phyloP scores from a whole-genome alignment of 148 eudicot species.

The Camellia lanceoleosa region DNA sequence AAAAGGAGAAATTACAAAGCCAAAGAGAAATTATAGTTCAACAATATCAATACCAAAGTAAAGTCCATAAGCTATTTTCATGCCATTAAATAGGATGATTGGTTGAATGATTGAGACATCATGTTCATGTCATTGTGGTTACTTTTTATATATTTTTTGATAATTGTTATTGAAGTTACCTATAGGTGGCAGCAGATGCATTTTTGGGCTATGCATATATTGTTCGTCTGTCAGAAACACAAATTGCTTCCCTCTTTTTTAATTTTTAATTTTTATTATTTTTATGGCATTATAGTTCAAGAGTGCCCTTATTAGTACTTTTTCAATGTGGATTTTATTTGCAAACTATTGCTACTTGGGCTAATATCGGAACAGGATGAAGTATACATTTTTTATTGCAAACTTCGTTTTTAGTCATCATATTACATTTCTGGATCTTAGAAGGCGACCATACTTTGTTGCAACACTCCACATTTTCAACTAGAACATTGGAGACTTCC shows the following conservation, averaged over 20 bases:
- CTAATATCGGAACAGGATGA: not conserved
- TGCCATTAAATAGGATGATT: not conserved
- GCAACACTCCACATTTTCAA: not conserved
- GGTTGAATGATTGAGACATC: not conserved
- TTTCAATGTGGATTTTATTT: not conserved
- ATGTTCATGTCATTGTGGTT: not conserved
- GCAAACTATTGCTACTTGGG: not conserved
- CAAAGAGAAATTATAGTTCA: no score
- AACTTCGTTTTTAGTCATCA: not conserved
- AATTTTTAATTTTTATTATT: not conserved
- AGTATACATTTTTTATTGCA: not conserved
- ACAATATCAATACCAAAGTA: no score
- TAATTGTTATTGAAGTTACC: not conserved
- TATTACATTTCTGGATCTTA: not conserved
- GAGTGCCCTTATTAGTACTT: not conserved
- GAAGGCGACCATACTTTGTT: not conserved
- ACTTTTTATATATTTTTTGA: not conserved
- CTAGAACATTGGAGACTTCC: not conserved
- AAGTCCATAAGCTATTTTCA: no score
- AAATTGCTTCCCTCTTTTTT: not conserved
- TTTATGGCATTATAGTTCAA: not conserved
- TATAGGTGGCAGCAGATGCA: not conserved
- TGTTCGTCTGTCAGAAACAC: not conserved
- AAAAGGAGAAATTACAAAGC: no score
- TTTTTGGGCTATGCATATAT: not conserved